Conservation (phyloP, 805 yeast genomes). For the Nakazawaea pomicola region DNA sequence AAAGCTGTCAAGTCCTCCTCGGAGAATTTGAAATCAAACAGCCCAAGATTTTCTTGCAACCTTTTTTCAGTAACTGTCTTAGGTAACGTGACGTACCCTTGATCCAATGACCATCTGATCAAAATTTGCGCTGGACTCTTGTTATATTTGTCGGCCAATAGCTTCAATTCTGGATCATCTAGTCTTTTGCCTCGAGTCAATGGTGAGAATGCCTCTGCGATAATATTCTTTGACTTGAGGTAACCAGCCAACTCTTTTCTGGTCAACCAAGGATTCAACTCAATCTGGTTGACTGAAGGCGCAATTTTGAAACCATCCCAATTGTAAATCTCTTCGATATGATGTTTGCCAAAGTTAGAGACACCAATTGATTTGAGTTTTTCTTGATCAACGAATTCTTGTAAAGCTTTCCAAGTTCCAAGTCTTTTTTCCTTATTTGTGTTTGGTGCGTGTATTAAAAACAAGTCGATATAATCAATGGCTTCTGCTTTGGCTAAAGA, state of each 20-base stretch:
- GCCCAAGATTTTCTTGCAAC: conserved; percentile 35
- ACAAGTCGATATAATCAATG: conserved; percentile 48
- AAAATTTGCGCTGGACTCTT: conserved; percentile 55
- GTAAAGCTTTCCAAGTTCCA: conserved; percentile 51
- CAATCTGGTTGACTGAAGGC: conserved; percentile 50
- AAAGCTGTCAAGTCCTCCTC: conserved; percentile 31
- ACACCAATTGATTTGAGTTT: conserved; percentile 54
- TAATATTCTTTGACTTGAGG: conserved; percentile 40
- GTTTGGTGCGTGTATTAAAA: conserved; percentile 51
- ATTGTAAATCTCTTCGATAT: conserved; percentile 46
- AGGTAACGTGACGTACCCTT: conserved; percentile 47
- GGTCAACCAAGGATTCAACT: conserved; percentile 46
- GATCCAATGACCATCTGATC: conserved; percentile 62
- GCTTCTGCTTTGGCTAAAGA: conserved; percentile 37
- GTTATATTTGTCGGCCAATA: conserved; percentile 43
- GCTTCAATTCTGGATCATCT: conserved; percentile 35
- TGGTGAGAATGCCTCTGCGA: conserved; percentile 60
- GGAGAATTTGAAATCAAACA: conserved; percentile 36
- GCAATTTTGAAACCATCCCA: conserved; percentile 38
- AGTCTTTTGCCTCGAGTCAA: conserved; percentile 49
- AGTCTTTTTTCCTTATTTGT: conserved; percentile 37
- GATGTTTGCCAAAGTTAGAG: conserved; percentile 58
- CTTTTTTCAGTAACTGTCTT: conserved; percentile 31
- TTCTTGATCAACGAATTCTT: conserved; percentile 49
- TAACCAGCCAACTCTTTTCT: conserved; percentile 39